Evolutionary conservation across 768 basidiomycete genomes (phyloP), one percentile per base, ranked within the genome.

Genomic region (Agaricus bisporus): DNA sequence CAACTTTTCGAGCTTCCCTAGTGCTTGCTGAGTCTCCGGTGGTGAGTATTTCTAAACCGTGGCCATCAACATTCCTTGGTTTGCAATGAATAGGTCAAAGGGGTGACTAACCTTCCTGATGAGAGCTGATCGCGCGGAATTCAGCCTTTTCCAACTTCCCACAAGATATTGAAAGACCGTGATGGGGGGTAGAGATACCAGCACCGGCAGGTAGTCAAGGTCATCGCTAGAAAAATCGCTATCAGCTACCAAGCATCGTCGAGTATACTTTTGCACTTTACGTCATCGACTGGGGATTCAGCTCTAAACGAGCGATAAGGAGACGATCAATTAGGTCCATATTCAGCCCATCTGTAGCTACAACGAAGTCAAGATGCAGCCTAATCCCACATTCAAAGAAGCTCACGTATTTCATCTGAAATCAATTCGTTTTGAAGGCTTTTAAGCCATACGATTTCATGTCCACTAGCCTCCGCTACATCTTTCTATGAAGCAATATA

Each of bases 91-190:
- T 38, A 36, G 47, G 41, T 22, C 22, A 22, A 22, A 22, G 12
- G 1, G 44, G 43, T 42, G 22, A 29, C 47, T 26, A n/a, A 85
- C 89, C 80, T 82, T 88, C 64, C 85, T 90, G 41, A 80, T 56
- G 18, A 90, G 63, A 15, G 75, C 70, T 37, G 75, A 68, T 55
- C 76, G 74, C 12, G 76, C 76, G 6, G 69, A 58, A 58, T 88
- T 87, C 39, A 88, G 60, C n/a, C 95, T 80, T 68, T 91, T 93
- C 95, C 95, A 99, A 62, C 88, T 87, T 17, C 87, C 87, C 8
- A 91, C 78, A 20, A 99, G 76, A 65, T 92, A 98, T 63, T 97
- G 91, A 55, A 95, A 92, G 0, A 82, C 77, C 0, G 95, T 93
- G 66, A 92, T 69, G 7, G 80, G 59, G 8, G 93, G 91, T 15